These are phyloP conservation scores for Gardenia jasminoides DNA, from an alignment of 257 asterid genomes.

Conservation along the genomic window DNA sequence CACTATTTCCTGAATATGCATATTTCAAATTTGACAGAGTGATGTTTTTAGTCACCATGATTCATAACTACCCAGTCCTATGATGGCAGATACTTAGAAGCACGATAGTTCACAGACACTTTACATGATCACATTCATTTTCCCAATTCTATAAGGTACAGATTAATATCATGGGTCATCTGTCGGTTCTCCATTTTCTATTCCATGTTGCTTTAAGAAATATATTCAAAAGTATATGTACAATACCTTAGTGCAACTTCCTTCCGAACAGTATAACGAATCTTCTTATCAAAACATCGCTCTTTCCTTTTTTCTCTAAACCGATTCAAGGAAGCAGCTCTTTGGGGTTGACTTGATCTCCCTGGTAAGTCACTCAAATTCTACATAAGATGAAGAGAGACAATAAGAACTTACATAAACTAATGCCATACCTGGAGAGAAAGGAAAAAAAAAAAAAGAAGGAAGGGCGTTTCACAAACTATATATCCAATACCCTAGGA, in stretches of 20 bases:
- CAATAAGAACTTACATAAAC: conserved; percentile 17
- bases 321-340: conserved; percentile 90
- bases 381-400: conserved; percentile 36
- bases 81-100: neutral
- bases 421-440: conserved; percentile 10
- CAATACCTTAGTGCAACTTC: conserved; percentile 96
- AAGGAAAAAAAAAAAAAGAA: neutral
- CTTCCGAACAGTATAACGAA: conserved; percentile 91
- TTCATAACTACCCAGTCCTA: neutral
- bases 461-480: neutral
- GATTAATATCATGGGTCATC: neutral
- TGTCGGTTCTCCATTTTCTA: neutral
- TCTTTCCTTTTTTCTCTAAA: conserved; percentile 96
- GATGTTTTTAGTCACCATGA: neutral
- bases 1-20: neutral
- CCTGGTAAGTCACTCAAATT: conserved; percentile 63
- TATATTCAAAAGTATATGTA: conserved; percentile 4
- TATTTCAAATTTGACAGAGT: neutral
- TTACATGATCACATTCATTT: neutral
- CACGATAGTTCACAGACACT: neutral
- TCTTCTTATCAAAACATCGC: conserved; percentile 88
- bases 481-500: conserved; percentile 50
- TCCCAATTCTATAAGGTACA: neutral
- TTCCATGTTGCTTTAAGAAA: neutral
- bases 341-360: conserved; percentile 77